These are phyloP conservation scores for Coemansia sp. DNA, from an alignment of 192 early-diverging fungal species.

Conservation along the genomic window DNA sequence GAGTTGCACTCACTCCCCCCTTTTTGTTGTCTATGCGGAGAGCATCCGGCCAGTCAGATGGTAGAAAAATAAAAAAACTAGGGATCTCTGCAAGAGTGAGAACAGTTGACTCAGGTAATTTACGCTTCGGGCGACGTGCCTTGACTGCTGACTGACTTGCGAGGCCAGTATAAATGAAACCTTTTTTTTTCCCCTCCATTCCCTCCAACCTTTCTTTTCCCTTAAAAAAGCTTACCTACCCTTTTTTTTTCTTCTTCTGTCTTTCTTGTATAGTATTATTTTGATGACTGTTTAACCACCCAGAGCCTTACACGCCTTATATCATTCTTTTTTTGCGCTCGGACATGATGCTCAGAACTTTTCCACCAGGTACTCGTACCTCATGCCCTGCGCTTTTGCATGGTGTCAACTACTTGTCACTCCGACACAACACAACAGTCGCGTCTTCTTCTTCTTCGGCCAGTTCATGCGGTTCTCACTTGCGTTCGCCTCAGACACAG, in stretches of 20 bases:
- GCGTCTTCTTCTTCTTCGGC: slow-evolving; percentile 2
- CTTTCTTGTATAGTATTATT: neutral
- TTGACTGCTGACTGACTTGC: neutral
- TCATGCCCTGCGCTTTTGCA: neutral
- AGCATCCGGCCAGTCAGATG: neutral
- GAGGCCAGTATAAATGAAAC: neutral
- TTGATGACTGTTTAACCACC: neutral
- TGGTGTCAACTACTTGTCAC: neutral
- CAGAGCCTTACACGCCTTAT: neutral
- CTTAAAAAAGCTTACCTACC: neutral
- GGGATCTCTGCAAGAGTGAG: neutral
- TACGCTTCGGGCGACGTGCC: neutral
- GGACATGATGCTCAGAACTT: slow-evolving; percentile 1
- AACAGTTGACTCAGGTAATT: neutral
- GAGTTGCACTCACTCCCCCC: neutral
- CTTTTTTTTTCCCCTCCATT: neutral
- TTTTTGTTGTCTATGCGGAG: neutral
- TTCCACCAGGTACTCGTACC: no score
- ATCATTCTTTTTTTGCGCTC: neutral
- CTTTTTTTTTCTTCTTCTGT: neutral
- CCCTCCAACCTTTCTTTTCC: neutral
- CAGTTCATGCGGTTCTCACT: neutral
- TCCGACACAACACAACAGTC: slow-evolving; percentile 11
- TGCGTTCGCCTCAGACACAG: slow-evolving; percentile 18
- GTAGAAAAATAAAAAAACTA: neutral